A percentile compares a stretch with the other conserved stretches of the same genome.
These are phyloP conservation scores for Candida awuae DNA, from an alignment of 805 yeast species.

Conservation along the genomic window DNA sequence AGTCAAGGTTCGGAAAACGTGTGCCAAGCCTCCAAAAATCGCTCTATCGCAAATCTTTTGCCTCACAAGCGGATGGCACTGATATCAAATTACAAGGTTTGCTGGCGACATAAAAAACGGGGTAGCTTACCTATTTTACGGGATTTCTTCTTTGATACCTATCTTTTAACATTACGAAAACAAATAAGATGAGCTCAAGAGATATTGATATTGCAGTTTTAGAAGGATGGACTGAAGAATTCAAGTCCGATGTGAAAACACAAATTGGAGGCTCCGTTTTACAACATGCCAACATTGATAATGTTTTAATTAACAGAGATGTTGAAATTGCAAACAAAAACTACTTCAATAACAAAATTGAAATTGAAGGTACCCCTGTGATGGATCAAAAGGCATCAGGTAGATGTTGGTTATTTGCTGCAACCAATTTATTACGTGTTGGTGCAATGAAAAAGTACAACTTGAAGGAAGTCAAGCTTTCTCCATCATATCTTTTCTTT, in stretches of 20 bases:
- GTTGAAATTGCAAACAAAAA: slow-evolving; percentile 27
- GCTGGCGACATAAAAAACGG: too few relatives aligned
- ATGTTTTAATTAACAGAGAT: slow-evolving; percentile 32
- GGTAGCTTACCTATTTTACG: too few relatives aligned
- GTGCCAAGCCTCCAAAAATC: too few relatives aligned
- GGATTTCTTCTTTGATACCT: too few relatives aligned
- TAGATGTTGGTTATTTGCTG: slow-evolving; percentile 85
- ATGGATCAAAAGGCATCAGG: slow-evolving; percentile 73
- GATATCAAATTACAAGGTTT: too few relatives aligned
- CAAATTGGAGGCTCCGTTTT: slow-evolving; percentile 27
- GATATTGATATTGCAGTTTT: slow-evolving; percentile 10
- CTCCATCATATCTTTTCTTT: slow-evolving; percentile 74
- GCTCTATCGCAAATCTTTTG: too few relatives aligned
- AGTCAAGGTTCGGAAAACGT: too few relatives aligned
- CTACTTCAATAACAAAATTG: slow-evolving; percentile 36
- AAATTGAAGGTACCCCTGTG: slow-evolving; percentile 52
- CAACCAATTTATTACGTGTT: slow-evolving; percentile 64
- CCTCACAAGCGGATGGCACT: too few relatives aligned
- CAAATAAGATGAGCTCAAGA: too few relatives aligned
- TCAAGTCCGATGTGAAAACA: slow-evolving; percentile 21
- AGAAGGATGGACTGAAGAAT: slow-evolving; percentile 24
- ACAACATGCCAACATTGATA: slow-evolving; percentile 32
- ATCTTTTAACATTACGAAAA: too few relatives aligned
- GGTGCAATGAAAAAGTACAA: slow-evolving; percentile 54
- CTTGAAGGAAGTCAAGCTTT: slow-evolving; percentile 60